Conservation (phyloP, 73 alveolate genomes). For the Breviolum minutum region DNA sequence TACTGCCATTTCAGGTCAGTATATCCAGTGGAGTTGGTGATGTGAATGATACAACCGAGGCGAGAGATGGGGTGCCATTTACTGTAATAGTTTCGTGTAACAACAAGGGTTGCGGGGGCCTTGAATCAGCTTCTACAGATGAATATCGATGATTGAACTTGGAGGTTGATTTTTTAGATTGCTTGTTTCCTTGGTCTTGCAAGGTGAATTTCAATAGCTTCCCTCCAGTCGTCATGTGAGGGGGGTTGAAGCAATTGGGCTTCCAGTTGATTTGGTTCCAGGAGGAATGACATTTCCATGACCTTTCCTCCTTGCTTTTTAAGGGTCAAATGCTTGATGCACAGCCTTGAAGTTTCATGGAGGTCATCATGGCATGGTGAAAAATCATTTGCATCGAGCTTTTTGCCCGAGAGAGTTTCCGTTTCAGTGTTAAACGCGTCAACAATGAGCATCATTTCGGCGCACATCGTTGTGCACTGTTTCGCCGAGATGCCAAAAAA, state of each 20-base stretch:
- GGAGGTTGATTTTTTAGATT: too few species aligned
- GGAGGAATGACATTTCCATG: not conserved
- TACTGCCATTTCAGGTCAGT: not conserved
- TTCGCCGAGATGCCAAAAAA: slow-evolving; percentile 5
- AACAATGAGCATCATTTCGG: not conserved
- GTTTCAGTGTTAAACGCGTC: not conserved
- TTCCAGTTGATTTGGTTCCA: not conserved
- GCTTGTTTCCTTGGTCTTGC: not conserved
- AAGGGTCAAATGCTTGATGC: not conserved
- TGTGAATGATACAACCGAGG: not conserved
- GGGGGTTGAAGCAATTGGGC: not conserved
- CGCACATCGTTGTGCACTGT: slow-evolving; percentile 10
- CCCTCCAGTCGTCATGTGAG: not conserved
- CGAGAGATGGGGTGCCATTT: too few species aligned
- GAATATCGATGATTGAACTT: too few species aligned
- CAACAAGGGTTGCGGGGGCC: too few species aligned
- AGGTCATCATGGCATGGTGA: not conserved
- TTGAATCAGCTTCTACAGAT: too few species aligned
- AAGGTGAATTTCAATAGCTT: not conserved
- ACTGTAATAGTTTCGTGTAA: too few species aligned
- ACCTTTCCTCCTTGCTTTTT: slow-evolving; percentile 44
- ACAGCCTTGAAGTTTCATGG: not conserved
- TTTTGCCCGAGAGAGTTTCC: not conserved
- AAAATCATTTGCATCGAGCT: not conserved
- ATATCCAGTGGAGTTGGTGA: slow-evolving; percentile 47